Evolutionary conservation across 2,329 filamentous ascomycete genomes (phyloP).

Genomic region (Trichoderma pleuroti): DNA sequence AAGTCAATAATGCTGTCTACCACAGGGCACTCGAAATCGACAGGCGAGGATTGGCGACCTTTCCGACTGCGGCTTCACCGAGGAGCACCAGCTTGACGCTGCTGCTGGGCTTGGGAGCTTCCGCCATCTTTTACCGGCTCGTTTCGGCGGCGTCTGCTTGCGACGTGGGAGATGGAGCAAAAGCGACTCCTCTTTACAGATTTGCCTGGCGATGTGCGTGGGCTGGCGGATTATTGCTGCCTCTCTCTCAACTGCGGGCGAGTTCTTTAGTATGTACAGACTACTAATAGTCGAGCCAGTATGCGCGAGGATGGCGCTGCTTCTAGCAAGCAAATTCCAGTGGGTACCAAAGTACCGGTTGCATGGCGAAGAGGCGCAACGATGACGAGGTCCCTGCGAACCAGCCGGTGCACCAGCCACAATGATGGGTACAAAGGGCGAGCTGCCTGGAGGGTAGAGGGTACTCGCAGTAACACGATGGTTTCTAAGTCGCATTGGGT

Average conservation of each 20-base stretch:
- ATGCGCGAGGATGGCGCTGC: slow-evolving; percentile 12
- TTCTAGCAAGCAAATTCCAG: slow-evolving; percentile 9
- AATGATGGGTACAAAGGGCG: background rate
- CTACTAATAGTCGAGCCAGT: background rate
- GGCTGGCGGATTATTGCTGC: slow-evolving; percentile 13
- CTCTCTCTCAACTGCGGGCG: slow-evolving; percentile 5
- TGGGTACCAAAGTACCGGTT: slow-evolving; percentile 11
- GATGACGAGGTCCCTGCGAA: slow-evolving; percentile 27
- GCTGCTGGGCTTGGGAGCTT: slow-evolving; percentile 88
- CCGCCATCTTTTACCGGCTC: slow-evolving; percentile 33
- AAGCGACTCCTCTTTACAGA: background rate
- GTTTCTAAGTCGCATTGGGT: fast-evolving
- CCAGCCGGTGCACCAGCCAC: slow-evolving; percentile 11
- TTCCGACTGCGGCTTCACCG: slow-evolving; percentile 96
- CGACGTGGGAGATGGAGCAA: background rate
- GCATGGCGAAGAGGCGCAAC: slow-evolving; percentile 26
- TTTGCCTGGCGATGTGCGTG: background rate
- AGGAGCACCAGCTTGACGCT: slow-evolving; percentile 99
- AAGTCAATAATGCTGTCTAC: slow-evolving; percentile 24
- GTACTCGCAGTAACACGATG: background rate
- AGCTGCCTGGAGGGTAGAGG: background rate
- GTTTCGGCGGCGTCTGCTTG: background rate
- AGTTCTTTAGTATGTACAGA: background rate
- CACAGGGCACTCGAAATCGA: background rate
- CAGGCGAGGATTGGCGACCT: slow-evolving; percentile 57